A percentile compares a stretch with the other conserved stretches of the same genome.
Conservation (phyloP, 208 protist species). For the Trypanosoma congolense region DNA sequence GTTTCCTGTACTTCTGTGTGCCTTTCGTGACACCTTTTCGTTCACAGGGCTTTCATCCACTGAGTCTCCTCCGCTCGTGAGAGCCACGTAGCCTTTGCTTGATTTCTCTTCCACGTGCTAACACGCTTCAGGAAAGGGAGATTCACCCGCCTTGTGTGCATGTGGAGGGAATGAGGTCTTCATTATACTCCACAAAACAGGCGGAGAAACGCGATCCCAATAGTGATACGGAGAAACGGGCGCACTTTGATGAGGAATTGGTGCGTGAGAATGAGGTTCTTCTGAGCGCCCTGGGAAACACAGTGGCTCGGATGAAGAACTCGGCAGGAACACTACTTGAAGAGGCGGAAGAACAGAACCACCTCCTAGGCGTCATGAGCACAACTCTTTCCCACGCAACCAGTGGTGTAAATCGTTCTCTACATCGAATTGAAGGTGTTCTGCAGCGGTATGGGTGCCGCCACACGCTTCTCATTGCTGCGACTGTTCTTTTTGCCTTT, state of each 20-base stretch:
- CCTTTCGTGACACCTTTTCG: too few relatives aligned
- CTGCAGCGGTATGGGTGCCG: conserved; percentile 59
- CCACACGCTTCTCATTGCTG: conserved; percentile 36
- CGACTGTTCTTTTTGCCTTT: conserved; percentile 34
- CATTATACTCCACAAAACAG: conserved; percentile 36
- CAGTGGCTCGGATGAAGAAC: conserved; percentile 53
- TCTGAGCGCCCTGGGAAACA: conserved; percentile 54
- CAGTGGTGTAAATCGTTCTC: conserved; percentile 47
- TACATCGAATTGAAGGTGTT: conserved; percentile 42
- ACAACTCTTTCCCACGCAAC: conserved; percentile 43
- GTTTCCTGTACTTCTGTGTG: too few relatives aligned
- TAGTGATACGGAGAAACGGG: conserved; percentile 18
- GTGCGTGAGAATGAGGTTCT: conserved; percentile 77
- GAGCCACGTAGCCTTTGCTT: too few relatives aligned
- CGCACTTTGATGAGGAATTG: conserved; percentile 64
- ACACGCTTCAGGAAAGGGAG: too few relatives aligned
- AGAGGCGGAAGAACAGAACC: conserved; percentile 74
- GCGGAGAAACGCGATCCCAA: neutral
- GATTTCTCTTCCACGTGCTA: too few relatives aligned
- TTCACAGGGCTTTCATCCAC: too few relatives aligned
- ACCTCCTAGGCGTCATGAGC: conserved; percentile 42
- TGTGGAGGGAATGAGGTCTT: conserved; percentile 69
- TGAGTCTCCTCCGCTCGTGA: too few relatives aligned
- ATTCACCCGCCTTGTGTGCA: too few relatives aligned
- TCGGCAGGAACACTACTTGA: conserved; percentile 49